Evolutionary conservation across 495 filamentous ascomycete species (phyloP), one percentile per base, ranked within the genome.

Genomic region (Aspergillus sclerotiicarbonarius): DNA sequence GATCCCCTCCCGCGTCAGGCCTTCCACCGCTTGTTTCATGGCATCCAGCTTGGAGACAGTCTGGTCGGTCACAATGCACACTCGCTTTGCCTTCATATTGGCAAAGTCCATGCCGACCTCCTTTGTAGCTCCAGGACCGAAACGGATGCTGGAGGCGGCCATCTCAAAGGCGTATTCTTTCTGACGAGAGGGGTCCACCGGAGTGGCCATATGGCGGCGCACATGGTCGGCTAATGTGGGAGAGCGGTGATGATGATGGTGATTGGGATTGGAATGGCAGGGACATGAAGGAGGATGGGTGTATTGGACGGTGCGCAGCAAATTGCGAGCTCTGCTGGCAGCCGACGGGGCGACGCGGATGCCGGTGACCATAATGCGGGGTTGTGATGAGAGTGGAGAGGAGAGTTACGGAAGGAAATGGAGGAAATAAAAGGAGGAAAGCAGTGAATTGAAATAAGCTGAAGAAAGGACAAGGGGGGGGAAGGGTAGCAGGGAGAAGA

Each of bases 111-210:
- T 98, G 58, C 94, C 94, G n/a, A 98, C 92, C 73, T 98, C 94
- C 70, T 89, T 87, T 13, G 94, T 98, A n/a, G 85, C 87, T 4
- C 94, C 94, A 0, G 90, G 89, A 0, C 94, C 94, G 64, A 96
- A 98, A 15, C 95, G 87, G 67, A 98, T 96, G 44, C 85, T 90
- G 0, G 90, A 94, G 5, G 94, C 90, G 1, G 78, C 94, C 92
- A 98, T 96, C 73, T 98, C 93, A 67, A 98, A 98, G 35, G 94
- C 94, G 76, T 98, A 98, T 66, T 98, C 94, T 70, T 93, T 96
- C 68, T 92, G 84, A 55, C 84, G 82, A 3, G 86, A 76, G 5
- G 73, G 69, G 63, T 92, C 89, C 8, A 83, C 71, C 0, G 92
- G 92, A 0, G 90, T 92, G 35, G 90, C 90, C 61, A 89, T 75